Percentiles rank a stretch among this genome's conserved stretches.
Conservation (phyloP, 495 filamentous ascomycete genomes). For the Pseudomonodictys pantanalensis region DNA sequence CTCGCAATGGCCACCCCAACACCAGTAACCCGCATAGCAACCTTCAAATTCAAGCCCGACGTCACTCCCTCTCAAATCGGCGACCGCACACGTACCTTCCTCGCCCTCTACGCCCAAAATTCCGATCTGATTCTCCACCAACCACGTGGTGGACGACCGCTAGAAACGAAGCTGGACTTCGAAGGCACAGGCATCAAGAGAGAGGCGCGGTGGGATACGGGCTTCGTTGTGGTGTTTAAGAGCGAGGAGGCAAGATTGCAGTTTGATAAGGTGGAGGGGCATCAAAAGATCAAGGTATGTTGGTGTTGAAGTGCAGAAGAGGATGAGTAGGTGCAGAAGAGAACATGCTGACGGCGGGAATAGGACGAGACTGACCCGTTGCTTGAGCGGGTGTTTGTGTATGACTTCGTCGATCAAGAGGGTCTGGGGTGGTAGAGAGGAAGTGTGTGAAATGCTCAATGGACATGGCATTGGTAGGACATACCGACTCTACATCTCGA, state of each 20-base stretch:
- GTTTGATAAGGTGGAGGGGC: background rate
- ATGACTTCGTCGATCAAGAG: background rate
- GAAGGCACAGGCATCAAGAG: background rate
- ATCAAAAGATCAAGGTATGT: background rate
- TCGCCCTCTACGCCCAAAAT: background rate
- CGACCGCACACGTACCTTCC: background rate
- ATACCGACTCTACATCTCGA: too few relatives aligned
- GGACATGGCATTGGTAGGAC: too few relatives aligned
- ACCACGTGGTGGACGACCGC: background rate
- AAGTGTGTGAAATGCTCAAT: too few relatives aligned
- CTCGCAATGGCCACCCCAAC: too few relatives aligned
- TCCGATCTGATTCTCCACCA: background rate
- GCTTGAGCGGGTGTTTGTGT: constrained; percentile 1
- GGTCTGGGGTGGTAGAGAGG: constrained; percentile 2
- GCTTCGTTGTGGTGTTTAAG: constrained; percentile 5
- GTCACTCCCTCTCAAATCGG: background rate
- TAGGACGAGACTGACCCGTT: constrained; percentile 3
- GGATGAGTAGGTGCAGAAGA: background rate
- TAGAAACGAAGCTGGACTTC: background rate
- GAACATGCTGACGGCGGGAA: background rate
- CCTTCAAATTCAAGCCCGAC: background rate
- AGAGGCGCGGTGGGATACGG: background rate
- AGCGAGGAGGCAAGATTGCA: background rate
- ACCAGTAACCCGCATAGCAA: constrained; percentile 2
- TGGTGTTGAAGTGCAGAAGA: background rate